Evolutionary conservation across 1,139 yeast species (phyloP).

Genomic region (Sugiyamaella neomexicana): DNA sequence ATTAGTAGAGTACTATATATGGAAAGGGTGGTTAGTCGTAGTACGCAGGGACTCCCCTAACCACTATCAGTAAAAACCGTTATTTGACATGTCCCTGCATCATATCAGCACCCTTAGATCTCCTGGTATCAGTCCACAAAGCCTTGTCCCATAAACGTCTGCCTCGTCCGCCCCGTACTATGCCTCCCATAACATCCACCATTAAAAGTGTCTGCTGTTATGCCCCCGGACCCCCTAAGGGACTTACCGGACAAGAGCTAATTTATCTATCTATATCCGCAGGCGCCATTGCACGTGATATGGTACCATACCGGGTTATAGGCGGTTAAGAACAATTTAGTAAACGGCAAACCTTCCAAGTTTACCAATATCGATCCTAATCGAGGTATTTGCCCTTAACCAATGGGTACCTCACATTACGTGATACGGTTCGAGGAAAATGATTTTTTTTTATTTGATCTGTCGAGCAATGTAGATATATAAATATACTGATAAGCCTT

Average conservation of each 20-base stretch:
- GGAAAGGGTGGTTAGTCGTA: too few relatives aligned
- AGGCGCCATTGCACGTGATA: conserved; percentile 10
- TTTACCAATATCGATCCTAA: not conserved
- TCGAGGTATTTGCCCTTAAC: conserved; percentile 2
- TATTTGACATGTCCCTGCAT: not conserved
- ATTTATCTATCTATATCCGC: not conserved
- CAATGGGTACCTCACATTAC: conserved; percentile 10
- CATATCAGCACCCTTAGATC: too few relatives aligned
- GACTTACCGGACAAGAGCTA: not conserved
- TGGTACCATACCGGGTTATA: conserved; percentile 2
- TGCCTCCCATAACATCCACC: not conserved
- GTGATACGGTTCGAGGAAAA: conserved; percentile 1
- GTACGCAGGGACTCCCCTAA: not conserved
- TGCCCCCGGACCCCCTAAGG: not conserved
- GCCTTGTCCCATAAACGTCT: not conserved
- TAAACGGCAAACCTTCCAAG: conserved; percentile 4
- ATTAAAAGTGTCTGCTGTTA: not conserved
- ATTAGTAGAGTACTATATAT: too few relatives aligned
- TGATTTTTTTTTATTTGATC: conserved; percentile 3
- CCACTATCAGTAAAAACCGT: not conserved
- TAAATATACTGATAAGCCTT: not conserved
- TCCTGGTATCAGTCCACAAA: too few relatives aligned
- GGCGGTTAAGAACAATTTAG: not conserved
- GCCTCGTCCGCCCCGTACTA: not conserved
- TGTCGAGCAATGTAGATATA: conserved; percentile 2